phyloP scores from a whole-genome alignment of 148 eudicot species.

The Polygonum aviculare region DNA sequence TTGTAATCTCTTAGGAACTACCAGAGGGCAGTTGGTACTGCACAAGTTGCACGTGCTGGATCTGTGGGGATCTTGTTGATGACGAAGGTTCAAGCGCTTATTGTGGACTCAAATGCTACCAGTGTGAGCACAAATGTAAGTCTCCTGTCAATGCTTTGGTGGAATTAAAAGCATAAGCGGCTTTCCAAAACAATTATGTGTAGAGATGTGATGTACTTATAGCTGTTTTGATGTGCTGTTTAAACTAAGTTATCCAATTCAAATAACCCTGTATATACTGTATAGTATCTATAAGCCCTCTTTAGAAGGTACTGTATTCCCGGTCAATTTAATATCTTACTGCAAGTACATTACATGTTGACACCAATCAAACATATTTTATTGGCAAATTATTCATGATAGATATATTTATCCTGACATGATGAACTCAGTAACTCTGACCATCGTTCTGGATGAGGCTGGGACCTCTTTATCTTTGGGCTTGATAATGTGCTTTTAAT shows the following conservation, averaged over 20 bases:
- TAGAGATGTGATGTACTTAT: background rate
- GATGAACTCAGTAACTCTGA: background rate
- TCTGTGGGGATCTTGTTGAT: slow-evolving; percentile 61
- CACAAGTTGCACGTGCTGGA: slow-evolving; percentile 59
- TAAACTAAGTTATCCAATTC: background rate
- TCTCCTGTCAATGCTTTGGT: slow-evolving; percentile 8
- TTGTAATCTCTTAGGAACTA: slow-evolving; percentile 51
- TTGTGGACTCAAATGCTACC: slow-evolving; percentile 51
- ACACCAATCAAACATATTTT: background rate
- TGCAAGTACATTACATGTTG: background rate
- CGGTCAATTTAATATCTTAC: background rate
- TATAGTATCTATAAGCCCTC: background rate
- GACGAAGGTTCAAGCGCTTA: slow-evolving; percentile 30
- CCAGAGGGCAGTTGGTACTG: slow-evolving; percentile 98
- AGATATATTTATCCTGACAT: background rate
- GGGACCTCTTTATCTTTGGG: background rate
- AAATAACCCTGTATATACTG: background rate
- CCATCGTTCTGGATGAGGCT: background rate
- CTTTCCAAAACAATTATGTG: background rate
- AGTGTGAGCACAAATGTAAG: slow-evolving; percentile 79
- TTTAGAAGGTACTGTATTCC: background rate
- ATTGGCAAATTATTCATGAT: background rate
- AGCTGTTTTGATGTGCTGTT: background rate
- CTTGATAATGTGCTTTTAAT: background rate
- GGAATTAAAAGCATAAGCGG: background rate